phyloP scores from a whole-genome alignment of 371 early-diverging fungal species.

The Cokeromyces recurvatus region DNA sequence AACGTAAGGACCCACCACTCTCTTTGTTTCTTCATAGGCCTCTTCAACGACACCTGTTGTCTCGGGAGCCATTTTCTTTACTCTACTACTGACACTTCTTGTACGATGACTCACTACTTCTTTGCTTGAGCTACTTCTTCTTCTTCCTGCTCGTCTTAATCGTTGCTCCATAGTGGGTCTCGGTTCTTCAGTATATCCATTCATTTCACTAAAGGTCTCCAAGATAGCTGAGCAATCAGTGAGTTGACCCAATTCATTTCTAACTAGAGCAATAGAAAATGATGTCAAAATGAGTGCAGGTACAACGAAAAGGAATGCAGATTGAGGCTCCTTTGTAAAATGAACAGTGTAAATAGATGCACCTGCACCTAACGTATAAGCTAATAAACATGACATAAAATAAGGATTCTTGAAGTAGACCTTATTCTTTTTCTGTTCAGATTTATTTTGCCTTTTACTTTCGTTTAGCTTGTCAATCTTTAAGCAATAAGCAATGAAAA shows the following conservation, averaged over 20 bases:
- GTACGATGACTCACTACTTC: background rate
- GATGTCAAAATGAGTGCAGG: constrained; percentile 85
- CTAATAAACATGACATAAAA: constrained; percentile 68
- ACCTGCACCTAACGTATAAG: constrained; percentile 75
- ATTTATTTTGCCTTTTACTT: constrained; percentile 6
- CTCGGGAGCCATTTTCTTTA: background rate
- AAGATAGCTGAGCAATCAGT: constrained; percentile 55
- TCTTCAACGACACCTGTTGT: constrained; percentile 1
- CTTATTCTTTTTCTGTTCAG: background rate
- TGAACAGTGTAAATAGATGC: constrained; percentile 89
- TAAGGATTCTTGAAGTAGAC: constrained; percentile 61
- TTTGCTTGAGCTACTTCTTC: constrained; percentile 1
- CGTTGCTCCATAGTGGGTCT: constrained; percentile 1
- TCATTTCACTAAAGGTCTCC: constrained; percentile 28
- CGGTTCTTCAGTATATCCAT: constrained; percentile 4
- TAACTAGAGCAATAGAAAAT: constrained; percentile 54
- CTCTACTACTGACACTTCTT: constrained; percentile 6
- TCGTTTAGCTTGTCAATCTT: constrained; percentile 67
- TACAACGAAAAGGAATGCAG: constrained; percentile 88
- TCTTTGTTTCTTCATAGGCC: background rate
- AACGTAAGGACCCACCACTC: constrained; percentile 1
- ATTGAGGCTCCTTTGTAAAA: constrained; percentile 85
- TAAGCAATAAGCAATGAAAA: constrained; percentile 84
- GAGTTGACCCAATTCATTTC: constrained; percentile 69
- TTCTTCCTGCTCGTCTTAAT: background rate